Percentiles rank a stretch among this genome's conserved stretches.
Conservation (phyloP, 441 rosid species). For the Bocquillonia castaneifolia region DNA sequence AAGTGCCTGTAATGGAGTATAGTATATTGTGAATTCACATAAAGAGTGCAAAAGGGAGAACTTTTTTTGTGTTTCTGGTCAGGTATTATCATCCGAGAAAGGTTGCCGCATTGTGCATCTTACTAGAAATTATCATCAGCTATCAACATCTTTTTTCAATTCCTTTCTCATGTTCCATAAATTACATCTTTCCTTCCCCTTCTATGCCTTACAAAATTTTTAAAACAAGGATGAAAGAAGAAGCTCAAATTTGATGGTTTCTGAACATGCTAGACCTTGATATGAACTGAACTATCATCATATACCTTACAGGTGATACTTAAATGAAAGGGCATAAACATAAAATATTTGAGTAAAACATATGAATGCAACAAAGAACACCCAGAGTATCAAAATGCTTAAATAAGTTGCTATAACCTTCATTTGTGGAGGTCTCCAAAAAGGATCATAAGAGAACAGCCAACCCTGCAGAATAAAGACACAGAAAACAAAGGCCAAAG, state of each 20-base stretch:
- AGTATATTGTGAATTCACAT: constrained; percentile 9
- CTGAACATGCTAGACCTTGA: neutral
- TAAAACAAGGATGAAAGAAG: constrained; percentile 5
- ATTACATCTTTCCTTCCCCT: neutral
- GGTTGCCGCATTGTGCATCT: neutral
- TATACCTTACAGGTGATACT: neutral
- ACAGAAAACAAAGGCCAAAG: constrained; percentile 21
- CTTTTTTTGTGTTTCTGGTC: neutral
- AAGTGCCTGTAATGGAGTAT: constrained; percentile 47
- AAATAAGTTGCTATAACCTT: constrained; percentile 38
- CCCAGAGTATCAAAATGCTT: neutral
- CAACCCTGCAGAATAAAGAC: constrained; percentile 47
- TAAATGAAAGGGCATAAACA: too few relatives aligned
- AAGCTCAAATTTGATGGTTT: neutral
- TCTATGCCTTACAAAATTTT: neutral
- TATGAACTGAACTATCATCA: constrained; percentile 1
- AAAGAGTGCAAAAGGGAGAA: neutral
- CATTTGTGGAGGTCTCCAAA: constrained; percentile 79
- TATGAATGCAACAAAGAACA: neutral
- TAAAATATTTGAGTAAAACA: neutral
- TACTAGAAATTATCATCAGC: neutral
- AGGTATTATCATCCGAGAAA: neutral
- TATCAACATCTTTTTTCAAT: neutral
- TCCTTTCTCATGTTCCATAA: neutral
- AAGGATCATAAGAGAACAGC: constrained; percentile 76